phyloP scores from a whole-genome alignment of 2,329 filamentous ascomycete species.

The Fusarium sarcochroum region DNA sequence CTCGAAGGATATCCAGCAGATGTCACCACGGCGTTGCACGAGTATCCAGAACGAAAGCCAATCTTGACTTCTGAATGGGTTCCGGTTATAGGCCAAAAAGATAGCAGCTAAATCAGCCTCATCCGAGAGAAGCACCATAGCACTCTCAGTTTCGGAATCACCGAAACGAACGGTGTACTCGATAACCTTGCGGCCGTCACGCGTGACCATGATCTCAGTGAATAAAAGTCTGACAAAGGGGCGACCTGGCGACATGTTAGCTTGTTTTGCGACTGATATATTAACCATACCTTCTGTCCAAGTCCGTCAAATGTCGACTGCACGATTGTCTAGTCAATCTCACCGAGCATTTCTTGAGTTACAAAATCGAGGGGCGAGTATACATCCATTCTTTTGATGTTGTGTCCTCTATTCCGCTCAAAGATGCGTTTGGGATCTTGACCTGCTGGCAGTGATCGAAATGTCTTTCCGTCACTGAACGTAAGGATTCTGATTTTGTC shows the following conservation, averaged over 20 bases:
- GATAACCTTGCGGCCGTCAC: not conserved
- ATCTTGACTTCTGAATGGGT: not conserved
- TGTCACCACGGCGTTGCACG: not conserved
- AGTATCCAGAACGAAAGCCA: not conserved
- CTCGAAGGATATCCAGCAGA: not conserved
- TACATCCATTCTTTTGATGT: constrained; percentile 82
- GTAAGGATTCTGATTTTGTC: constrained; percentile 78
- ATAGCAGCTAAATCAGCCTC: not conserved
- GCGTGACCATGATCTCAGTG: not conserved
- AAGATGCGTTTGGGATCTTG: constrained; percentile 81
- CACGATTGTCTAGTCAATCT: constrained; percentile 71
- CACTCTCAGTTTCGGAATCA: not conserved
- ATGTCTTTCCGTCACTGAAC: constrained; percentile 76
- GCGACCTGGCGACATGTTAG: not conserved
- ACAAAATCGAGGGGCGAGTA: constrained; percentile 75
- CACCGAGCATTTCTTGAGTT: constrained; percentile 65
- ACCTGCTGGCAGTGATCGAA: constrained; percentile 74
- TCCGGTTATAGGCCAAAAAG: not conserved
- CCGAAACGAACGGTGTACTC: not conserved
- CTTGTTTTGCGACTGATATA: not conserved
- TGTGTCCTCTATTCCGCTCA: constrained; percentile 77
- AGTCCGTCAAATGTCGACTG: constrained; percentile 75
- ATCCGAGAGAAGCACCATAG: not conserved
- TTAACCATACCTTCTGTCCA: constrained; percentile 63
- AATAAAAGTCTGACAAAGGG: not conserved